These are phyloP conservation scores for Emiliania huxleyi DNA, from an alignment of 78 protist species.

Conservation along the genomic window DNA sequence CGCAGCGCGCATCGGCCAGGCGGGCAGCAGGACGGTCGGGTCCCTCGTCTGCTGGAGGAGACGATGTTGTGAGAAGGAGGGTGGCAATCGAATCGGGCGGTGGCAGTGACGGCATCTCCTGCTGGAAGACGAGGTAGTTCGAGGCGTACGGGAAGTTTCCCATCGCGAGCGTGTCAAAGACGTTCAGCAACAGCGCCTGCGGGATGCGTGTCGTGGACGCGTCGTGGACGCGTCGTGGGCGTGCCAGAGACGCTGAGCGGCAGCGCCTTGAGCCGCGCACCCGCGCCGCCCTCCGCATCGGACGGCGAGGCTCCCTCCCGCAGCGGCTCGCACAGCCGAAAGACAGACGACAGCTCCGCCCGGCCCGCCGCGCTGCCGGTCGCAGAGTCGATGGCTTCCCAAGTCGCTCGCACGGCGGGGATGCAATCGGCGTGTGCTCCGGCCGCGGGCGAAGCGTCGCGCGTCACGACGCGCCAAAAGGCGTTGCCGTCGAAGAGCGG, in stretches of 20 bases:
- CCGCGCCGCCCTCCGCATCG: neutral
- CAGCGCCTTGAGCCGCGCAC: neutral
- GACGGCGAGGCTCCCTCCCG: no score
- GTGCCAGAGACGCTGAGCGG: neutral
- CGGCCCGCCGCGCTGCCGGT: neutral
- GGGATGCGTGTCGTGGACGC: no score
- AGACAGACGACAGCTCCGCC: neutral
- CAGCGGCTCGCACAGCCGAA: slow-evolving; percentile 26
- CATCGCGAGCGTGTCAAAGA: slow-evolving; percentile 4
- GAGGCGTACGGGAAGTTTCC: slow-evolving; percentile 22
- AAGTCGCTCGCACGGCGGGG: neutral
- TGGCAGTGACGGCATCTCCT: no score
- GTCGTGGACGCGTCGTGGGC: slow-evolving; percentile 16
- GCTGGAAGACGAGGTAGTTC: neutral
- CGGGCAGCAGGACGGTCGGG: no score
- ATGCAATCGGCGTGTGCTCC: neutral
- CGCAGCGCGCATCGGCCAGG: no score
- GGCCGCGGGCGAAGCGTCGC: neutral
- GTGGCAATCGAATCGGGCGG: no score
- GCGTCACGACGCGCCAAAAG: neutral
- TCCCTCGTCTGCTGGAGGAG: no score
- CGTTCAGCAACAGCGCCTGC: neutral
- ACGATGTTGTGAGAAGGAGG: no score
- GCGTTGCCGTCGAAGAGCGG: neutral
- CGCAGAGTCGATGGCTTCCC: neutral